Evolutionary conservation across 2,329 filamentous ascomycete genomes (phyloP).

Genomic region (Amauroascus niger): DNA sequence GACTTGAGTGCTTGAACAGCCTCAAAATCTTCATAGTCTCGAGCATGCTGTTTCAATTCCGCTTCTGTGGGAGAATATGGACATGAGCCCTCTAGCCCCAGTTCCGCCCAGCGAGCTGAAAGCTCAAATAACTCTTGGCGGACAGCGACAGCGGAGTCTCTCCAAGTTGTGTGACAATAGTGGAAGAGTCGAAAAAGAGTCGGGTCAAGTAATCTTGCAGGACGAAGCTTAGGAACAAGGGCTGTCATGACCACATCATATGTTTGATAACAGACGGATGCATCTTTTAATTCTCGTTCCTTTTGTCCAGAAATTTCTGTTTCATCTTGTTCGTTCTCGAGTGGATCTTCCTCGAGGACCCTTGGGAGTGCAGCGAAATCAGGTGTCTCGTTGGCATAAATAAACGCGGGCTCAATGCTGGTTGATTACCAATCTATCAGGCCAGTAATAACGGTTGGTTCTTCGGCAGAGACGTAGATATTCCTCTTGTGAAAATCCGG

Average conservation of each 20-base stretch:
- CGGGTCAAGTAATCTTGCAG: slow-evolving; percentile 23
- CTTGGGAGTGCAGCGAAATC: slow-evolving; percentile 24
- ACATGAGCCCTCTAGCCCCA: slow-evolving; percentile 22
- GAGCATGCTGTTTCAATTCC: slow-evolving; percentile 21
- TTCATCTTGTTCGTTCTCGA: slow-evolving; percentile 10
- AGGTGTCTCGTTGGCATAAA: slow-evolving; percentile 23
- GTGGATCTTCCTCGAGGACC: slow-evolving; percentile 14
- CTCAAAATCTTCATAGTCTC: slow-evolving; percentile 28
- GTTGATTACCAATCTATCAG: slow-evolving; percentile 30
- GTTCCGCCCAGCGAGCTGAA: slow-evolving; percentile 21
- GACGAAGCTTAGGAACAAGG: slow-evolving; percentile 21
- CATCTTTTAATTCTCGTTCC: too few relatives aligned
- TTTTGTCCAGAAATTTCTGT: slow-evolving; percentile 16
- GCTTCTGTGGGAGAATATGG: slow-evolving; percentile 22
- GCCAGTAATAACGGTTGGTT: slow-evolving; percentile 25
- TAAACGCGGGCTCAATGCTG: slow-evolving; percentile 26
- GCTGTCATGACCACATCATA: slow-evolving; percentile 24
- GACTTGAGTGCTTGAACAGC: slow-evolving; percentile 23
- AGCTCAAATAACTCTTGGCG: slow-evolving; percentile 29
- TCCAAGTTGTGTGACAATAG: slow-evolving; percentile 26
- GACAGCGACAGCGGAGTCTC: slow-evolving; percentile 23
- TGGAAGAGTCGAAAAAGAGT: slow-evolving; percentile 27
- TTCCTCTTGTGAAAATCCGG: slow-evolving; percentile 29
- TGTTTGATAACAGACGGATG: slow-evolving; percentile 24
- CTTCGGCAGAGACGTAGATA: slow-evolving; percentile 26